A percentile compares a stretch with the other conserved stretches of the same genome.
phyloP scores from a whole-genome alignment of 169 alveolate species.

The Neospora caninum region DNA sequence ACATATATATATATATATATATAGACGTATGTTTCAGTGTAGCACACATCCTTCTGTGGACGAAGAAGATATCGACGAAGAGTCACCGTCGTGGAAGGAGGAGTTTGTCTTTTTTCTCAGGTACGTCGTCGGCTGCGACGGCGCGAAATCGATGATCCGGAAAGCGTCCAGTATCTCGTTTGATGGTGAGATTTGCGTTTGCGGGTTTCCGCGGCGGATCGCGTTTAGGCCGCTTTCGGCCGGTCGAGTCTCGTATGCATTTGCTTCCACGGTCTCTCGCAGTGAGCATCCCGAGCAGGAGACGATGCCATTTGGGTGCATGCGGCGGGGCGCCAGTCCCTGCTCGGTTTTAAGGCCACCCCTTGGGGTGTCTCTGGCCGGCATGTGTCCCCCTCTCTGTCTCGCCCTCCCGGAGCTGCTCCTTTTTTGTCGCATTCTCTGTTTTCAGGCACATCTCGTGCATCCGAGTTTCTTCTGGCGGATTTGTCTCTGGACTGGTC shows the following conservation, averaged over 20 bases:
- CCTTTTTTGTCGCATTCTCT: too few relatives aligned
- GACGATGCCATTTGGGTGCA: too few relatives aligned
- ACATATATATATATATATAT: not conserved
- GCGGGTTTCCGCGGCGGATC: not conserved
- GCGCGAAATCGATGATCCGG: constrained; percentile 48
- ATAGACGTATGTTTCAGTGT: not conserved
- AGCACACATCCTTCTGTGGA: too few relatives aligned
- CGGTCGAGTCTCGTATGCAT: too few relatives aligned
- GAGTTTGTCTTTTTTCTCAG: not conserved
- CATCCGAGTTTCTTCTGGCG: not conserved
- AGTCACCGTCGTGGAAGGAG: not conserved
- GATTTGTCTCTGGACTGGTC: not conserved
- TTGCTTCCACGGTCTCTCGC: too few relatives aligned
- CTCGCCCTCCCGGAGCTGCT: too few relatives aligned
- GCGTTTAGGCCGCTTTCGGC: not conserved
- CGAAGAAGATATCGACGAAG: not conserved
- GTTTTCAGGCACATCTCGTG: not conserved
- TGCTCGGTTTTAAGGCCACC: too few relatives aligned
- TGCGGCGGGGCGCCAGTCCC: too few relatives aligned
- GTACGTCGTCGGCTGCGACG: constrained; percentile 66
- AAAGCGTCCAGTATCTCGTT: constrained; percentile 45
- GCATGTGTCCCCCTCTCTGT: too few relatives aligned
- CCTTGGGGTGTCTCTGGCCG: too few relatives aligned
- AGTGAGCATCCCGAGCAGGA: too few relatives aligned
- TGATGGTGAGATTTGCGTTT: not conserved